These are phyloP conservation scores for Candida sanyiensis DNA, from an alignment of 805 yeast species.

Conservation along the genomic window DNA sequence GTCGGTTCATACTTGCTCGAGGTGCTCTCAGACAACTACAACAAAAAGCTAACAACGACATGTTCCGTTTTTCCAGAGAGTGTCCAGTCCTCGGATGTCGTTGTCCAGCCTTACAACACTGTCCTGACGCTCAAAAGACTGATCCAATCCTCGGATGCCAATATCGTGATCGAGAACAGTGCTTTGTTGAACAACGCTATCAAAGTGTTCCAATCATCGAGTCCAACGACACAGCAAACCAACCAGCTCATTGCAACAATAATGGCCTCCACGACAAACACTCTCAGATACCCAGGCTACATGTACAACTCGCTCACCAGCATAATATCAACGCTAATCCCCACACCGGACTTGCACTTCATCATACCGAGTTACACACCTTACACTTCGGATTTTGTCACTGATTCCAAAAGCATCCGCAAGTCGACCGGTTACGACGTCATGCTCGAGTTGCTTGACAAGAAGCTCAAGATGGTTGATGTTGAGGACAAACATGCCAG, in stretches of 20 bases:
- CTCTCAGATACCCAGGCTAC: slow-evolving; percentile 86
- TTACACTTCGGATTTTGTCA: slow-evolving; percentile 63
- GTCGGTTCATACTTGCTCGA: slow-evolving; percentile 82
- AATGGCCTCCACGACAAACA: slow-evolving; percentile 78
- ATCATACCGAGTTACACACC: slow-evolving; percentile 70
- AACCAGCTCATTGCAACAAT: slow-evolving; percentile 84
- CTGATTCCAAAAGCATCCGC: slow-evolving; percentile 52
- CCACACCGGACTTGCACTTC: slow-evolving; percentile 80
- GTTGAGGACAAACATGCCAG: slow-evolving; percentile 38
- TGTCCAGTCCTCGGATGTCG: slow-evolving; percentile 87
- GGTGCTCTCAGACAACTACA: slow-evolving; percentile 69
- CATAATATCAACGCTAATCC: slow-evolving; percentile 73
- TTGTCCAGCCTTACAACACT: slow-evolving; percentile 94
- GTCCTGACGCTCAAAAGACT: slow-evolving; percentile 75
- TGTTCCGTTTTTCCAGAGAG: slow-evolving; percentile 81
- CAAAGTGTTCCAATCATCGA: slow-evolving; percentile 46
- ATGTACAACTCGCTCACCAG: slow-evolving; percentile 83
- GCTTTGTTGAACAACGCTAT: slow-evolving; percentile 73
- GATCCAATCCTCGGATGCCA: slow-evolving; percentile 79
- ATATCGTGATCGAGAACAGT: slow-evolving; percentile 86
- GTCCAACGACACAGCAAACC: slow-evolving; percentile 61
- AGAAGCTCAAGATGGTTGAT: slow-evolving; percentile 67
- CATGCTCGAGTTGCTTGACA: slow-evolving; percentile 73
- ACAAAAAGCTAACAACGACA: slow-evolving; percentile 78
- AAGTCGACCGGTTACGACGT: slow-evolving; percentile 81